Evolutionary conservation across 1,139 yeast species (phyloP), one percentile per base, ranked within the genome.

Genomic region (Lodderomyces theae): DNA sequence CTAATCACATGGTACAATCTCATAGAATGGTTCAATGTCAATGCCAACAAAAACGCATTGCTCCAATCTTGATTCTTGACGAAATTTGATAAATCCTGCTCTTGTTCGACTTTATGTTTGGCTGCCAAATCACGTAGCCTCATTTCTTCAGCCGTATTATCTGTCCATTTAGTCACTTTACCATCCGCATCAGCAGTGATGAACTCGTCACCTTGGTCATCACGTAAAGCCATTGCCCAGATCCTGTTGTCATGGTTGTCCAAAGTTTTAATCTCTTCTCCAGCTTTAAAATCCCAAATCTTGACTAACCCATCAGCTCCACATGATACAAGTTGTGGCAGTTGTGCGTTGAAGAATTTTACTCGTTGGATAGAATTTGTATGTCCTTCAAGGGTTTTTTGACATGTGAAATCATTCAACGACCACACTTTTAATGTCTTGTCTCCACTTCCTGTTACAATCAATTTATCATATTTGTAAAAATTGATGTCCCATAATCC

Each of bases 131-230:
- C 78, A 46, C 72, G 74, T 44, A 70, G 72, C 41, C 71, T 74
- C 38, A 64, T 61, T 40, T 73, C 72, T 55, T 84, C 88, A 44
- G 80, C 90, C 2, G 96, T 86, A 53, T 84, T 82, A 62, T 92
- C 98, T 42, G 71, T 69, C 98, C 98, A 92, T 35, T 86, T 71
- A 37, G 87, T 86, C 48, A 92, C 75, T 36, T 87, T 84, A 40
- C 97, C 96, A 61, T 92, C 97, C 1, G 96, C 97, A 61, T 94
- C 97, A 1, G 96, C 97, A 42, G 89, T 79, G 1, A 87, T 77
- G 44, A 92, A 74, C 41, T 74, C 73, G 11, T 74, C 74, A 19
- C 95, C 96, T 51, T 84, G 86, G 25, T 76, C 67, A 31, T 77
- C 67, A 46, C 77, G 71, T 1, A 76, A 69, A 39, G 82, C 81